Percentiles rank a stretch among this genome's conserved stretches.
Conservation (phyloP, 805 yeast genomes). For the Schizosaccharomyces octosporus region DNA sequence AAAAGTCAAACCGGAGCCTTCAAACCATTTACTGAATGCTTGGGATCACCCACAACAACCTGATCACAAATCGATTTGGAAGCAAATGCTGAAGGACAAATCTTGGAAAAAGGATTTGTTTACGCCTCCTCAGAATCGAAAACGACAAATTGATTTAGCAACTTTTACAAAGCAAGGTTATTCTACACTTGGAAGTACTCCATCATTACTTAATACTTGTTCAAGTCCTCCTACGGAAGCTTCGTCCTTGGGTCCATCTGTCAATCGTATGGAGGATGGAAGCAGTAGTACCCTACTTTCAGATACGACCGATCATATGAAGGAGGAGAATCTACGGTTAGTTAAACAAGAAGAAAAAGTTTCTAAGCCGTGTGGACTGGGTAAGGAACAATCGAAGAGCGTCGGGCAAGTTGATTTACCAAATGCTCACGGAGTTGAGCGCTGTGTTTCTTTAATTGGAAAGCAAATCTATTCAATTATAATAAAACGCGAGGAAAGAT, state of each 20-base stretch:
- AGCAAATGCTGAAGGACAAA: neutral
- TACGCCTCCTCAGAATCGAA: neutral
- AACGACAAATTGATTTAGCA: neutral
- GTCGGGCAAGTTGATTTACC: no score
- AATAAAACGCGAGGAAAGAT: neutral
- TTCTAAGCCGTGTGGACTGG: neutral
- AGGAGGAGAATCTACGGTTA: neutral
- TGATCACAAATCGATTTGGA: neutral
- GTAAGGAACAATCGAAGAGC: no score
- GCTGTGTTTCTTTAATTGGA: neutral
- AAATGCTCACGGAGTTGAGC: neutral
- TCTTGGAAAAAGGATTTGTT: neutral
- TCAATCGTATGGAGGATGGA: neutral
- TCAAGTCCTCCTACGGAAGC: neutral
- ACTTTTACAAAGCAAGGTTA: neutral
- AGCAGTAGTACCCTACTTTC: neutral
- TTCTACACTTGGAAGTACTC: neutral
- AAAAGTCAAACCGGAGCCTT: no score
- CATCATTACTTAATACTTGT: neutral
- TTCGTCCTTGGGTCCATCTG: neutral
- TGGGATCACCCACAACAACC: neutral
- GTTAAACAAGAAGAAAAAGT: neutral
- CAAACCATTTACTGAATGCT: neutral
- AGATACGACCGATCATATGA: neutral
- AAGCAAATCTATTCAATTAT: neutral